Base-by-base conservation (phyloP, 352 stramenopile genomes). In the Phytophthora ohioensis region DNA sequence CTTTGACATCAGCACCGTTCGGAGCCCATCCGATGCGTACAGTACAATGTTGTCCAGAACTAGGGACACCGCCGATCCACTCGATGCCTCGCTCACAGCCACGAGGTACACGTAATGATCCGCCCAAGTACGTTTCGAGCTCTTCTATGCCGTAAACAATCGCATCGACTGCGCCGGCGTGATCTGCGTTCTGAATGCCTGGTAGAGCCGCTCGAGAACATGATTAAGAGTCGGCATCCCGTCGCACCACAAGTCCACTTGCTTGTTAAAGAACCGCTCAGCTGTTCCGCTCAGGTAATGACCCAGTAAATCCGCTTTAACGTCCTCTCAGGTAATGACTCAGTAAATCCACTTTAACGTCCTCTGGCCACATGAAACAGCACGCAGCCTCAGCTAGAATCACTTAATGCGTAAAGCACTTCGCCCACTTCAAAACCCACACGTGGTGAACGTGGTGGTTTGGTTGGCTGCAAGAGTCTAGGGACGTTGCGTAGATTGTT, bases 251-350 rank as follows among this genome's bases (percentile, higher is more conserved):
- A 34, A 8, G 1, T 69, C 35, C 0, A 69, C 61, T 10, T 69
- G 51, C 45, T 57, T 69, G 52, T 69, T 32, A 27, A 47, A 64
- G 8, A 64, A 57, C 11, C 34, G 7, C 10, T 58, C 36, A 7
- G 62, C 34, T 17, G 35, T 69, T 0, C 47, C 54, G 2, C 21
- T 9, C 15, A 64, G 12, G 31, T 59, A 56, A 11, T 70, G 15
- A 0, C 45, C 54, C 17, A 21, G 17, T 21, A 21, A 21, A 21
- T 21, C 17, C 0, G 17, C 17, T 21, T 21, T 0, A 21, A 21
- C 17, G 17, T 21, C 17, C 17, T 21, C 17, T 21, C 17, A 21
- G 17, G 17, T 21, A 21, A 21, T 21, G 17, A 21, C 17, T 21
- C 0, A 64, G 38, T 2, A 70, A 15, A 6, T 64, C 32, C 2